A percentile compares a stretch with the other conserved stretches of the same genome.
Conservation (phyloP, 2,329 filamentous ascomycete species). For the Neodidymelliopsis sp. region DNA sequence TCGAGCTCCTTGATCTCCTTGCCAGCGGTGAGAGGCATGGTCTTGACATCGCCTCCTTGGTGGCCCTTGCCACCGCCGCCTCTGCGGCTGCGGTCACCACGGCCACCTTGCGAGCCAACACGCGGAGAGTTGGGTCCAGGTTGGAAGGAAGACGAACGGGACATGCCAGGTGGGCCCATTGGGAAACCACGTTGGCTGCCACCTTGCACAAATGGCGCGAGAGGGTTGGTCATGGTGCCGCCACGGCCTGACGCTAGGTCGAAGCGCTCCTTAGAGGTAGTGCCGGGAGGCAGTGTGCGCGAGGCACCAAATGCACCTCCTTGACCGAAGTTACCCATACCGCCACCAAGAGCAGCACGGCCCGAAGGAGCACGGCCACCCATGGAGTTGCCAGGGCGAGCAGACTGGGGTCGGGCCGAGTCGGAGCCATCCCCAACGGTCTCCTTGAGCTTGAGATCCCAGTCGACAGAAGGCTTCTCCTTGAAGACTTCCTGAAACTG, state of each 20-base stretch:
- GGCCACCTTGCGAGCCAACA: conserved; percentile 63
- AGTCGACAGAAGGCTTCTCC: conserved; percentile 94
- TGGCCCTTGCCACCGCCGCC: conserved; percentile 57
- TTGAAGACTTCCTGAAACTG: conserved; percentile 97
- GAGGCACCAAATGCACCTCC: conserved; percentile 54
- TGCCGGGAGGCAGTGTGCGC: conserved; percentile 73
- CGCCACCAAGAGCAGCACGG: conserved; percentile 35
- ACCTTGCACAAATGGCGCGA: conserved; percentile 63
- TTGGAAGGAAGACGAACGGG: conserved; percentile 66
- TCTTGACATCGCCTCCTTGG: conserved; percentile 71
- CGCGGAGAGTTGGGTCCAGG: conserved; percentile 74
- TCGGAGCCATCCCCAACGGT: conserved; percentile 80
- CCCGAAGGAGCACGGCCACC: conserved; percentile 58
- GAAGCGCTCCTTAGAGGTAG: conserved; percentile 81
- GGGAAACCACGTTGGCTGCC: conserved; percentile 65
- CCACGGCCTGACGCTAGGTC: conserved; percentile 36
- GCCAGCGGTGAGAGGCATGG: conserved; percentile 89
- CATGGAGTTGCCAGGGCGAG: conserved; percentile 61
- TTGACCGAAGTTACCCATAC: conserved; percentile 74
- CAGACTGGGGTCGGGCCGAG: conserved; percentile 70
- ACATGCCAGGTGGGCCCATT: conserved; percentile 68
- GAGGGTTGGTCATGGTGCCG: conserved; percentile 56
- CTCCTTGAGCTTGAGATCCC: conserved; percentile 87
- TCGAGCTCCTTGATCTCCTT: conserved; percentile 82
- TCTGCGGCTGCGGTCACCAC: conserved; percentile 69